A percentile compares a stretch with the other conserved stretches of the same genome.
Conservation (phyloP, 2,329 filamentous ascomycete species). For the Drechslera avenae region DNA sequence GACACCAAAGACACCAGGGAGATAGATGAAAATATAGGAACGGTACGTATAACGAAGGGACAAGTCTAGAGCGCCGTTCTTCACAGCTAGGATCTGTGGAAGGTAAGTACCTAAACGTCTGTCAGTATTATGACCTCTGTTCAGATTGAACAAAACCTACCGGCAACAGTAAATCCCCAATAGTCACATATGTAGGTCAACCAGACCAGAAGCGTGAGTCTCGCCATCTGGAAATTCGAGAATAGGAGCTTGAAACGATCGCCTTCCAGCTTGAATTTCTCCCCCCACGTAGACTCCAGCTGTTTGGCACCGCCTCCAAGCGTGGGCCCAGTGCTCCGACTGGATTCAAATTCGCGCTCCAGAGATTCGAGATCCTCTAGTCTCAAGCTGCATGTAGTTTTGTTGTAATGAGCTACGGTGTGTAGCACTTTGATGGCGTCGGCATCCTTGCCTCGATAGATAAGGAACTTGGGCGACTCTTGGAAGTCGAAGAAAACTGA, state of each 20-base stretch:
- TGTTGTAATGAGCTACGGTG: constrained; percentile 53
- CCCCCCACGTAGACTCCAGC: constrained; percentile 32
- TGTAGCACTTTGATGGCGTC: constrained; percentile 56
- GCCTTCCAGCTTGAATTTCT: constrained; percentile 50
- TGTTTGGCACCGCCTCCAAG: constrained; percentile 42
- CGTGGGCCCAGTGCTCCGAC: constrained; percentile 27
- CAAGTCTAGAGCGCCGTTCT: constrained; percentile 54
- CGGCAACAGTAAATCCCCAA: constrained; percentile 57
- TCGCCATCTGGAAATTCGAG: constrained; percentile 48
- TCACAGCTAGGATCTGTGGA: constrained; percentile 58
- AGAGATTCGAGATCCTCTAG: constrained; percentile 46
- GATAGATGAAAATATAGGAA: constrained; percentile 61
- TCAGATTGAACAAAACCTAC: constrained; percentile 25
- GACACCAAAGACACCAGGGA: constrained; percentile 59
- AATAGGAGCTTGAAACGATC: constrained; percentile 55
- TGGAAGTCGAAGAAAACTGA: constrained; percentile 61
- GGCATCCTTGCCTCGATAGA: constrained; percentile 59
- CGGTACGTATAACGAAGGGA: constrained; percentile 57
- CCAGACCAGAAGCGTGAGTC: constrained; percentile 57
- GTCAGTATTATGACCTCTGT: constrained; percentile 1
- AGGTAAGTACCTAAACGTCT: constrained; percentile 51
- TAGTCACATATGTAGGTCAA: constrained; percentile 59
- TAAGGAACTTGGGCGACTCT: constrained; percentile 65
- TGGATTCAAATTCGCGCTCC: constrained; percentile 37
- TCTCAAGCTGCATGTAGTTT: constrained; percentile 40